Conservation (phyloP, 2,329 filamentous ascomycete genomes). For the Aspergillus cejpii region DNA sequence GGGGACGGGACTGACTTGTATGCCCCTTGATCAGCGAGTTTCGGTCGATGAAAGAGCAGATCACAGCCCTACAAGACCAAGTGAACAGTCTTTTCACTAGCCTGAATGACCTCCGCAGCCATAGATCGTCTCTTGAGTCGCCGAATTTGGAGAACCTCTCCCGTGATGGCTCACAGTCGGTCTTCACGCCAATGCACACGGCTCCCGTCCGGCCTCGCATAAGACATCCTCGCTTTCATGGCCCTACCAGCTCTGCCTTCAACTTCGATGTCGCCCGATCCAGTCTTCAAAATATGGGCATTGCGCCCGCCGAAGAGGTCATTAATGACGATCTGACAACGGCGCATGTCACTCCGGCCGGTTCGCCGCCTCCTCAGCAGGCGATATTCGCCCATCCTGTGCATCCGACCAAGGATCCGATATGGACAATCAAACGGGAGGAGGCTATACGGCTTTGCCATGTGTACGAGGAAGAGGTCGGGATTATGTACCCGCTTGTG, state of each 20-base stretch:
- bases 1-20: too few relatives aligned
- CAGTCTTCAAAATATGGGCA: constrained; percentile 84
- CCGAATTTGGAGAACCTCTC: constrained; percentile 32
- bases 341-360: constrained; percentile 48
- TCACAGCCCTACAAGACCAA: constrained; percentile 72
- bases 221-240: constrained; percentile 64
- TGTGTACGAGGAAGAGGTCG: constrained; percentile 83
- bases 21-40: constrained; percentile 55
- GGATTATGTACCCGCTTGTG: constrained; percentile 84
- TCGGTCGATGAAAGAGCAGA: constrained; percentile 68
- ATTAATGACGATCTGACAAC: constrained; percentile 54
- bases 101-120: constrained; percentile 59
- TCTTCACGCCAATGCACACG: constrained; percentile 35
- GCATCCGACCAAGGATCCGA: constrained; percentile 60
- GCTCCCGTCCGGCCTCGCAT: constrained; percentile 44
- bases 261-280: constrained; percentile 80
- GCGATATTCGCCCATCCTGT: constrained; percentile 29
- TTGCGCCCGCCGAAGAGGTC: constrained; percentile 55
- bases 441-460: constrained; percentile 73
- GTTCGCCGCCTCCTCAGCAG: constrained; percentile 38
- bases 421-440: constrained; percentile 70
- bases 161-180: constrained; percentile 36
- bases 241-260: constrained; percentile 78
- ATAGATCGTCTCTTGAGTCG: constrained; percentile 33
- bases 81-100: constrained; percentile 69